These are phyloP conservation scores for Microdochium bolleyi DNA, from an alignment of 2,329 filamentous ascomycete genomes.

Conservation along the genomic window DNA sequence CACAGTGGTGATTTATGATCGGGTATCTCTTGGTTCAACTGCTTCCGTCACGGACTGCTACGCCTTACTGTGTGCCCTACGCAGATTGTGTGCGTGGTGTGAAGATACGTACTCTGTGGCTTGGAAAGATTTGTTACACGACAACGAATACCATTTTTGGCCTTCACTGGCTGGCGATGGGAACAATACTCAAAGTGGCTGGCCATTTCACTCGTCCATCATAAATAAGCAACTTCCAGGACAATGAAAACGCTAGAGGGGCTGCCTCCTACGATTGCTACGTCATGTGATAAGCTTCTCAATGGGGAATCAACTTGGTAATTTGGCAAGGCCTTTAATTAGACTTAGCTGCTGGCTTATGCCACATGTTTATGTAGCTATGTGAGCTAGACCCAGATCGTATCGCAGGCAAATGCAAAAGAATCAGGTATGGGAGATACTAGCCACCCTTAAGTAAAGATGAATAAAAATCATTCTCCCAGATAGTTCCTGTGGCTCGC, in stretches of 20 bases:
- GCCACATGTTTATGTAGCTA: not conserved
- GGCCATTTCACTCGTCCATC: not conserved
- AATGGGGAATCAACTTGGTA: not conserved
- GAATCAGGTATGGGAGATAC: not conserved
- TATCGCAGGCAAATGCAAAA: not conserved
- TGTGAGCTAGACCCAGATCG: not conserved
- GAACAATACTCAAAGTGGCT: not conserved
- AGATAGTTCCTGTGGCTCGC: not conserved
- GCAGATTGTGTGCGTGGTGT: not conserved
- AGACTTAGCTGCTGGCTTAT: not conserved
- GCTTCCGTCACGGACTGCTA: not conserved
- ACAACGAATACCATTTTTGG: not conserved
- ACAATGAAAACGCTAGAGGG: not conserved
- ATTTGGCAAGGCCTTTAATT: not conserved
- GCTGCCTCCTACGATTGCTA: not conserved
- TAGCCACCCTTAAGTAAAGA: constrained; percentile 16
- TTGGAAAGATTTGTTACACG: not conserved
- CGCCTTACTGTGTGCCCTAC: not conserved
- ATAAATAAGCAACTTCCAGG: not conserved
- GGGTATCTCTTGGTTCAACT: not conserved
- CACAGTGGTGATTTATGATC: not conserved
- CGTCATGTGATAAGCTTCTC: not conserved
- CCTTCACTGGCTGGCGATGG: not conserved
- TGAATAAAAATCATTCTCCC: not conserved
- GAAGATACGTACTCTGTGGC: not conserved